These are phyloP conservation scores for Xylaria sp. DNA, from an alignment of 2,329 filamentous ascomycete species.

Conservation along the genomic window DNA sequence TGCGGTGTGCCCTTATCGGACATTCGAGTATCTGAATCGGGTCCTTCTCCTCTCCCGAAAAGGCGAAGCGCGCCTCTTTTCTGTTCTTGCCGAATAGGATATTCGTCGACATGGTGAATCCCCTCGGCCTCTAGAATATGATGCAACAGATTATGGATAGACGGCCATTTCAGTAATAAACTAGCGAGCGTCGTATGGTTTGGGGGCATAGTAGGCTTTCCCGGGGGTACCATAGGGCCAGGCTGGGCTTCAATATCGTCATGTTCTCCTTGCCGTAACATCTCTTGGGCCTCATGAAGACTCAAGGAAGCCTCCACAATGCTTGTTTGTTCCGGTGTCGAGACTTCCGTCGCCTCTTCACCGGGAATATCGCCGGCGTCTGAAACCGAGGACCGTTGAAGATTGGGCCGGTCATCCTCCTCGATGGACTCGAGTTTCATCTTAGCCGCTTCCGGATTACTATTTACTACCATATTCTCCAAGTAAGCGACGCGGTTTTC, in stretches of 20 bases:
- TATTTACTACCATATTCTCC: constrained; percentile 50
- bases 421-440: constrained; percentile 51
- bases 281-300: constrained; percentile 49
- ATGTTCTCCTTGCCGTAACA: constrained; percentile 52
- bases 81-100: constrained; percentile 81
- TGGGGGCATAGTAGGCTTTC: constrained; percentile 77
- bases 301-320: constrained; percentile 44
- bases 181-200: constrained; percentile 94
- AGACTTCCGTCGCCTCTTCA: constrained; percentile 42
- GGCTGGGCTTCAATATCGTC: constrained; percentile 65
- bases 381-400: constrained; percentile 41
- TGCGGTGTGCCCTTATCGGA: constrained; percentile 56
- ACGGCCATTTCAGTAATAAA: constrained; percentile 77
- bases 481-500: constrained; percentile 54
- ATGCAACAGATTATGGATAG: constrained; percentile 72
- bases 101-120: constrained; percentile 71
- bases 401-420: constrained; percentile 47
- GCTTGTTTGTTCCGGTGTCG: constrained; percentile 48
- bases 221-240: constrained; percentile 64
- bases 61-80: constrained; percentile 78
- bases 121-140: constrained; percentile 60
- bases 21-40: constrained; percentile 64
- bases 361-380: constrained; percentile 35
- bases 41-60: constrained; percentile 82
- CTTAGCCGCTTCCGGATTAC: constrained; percentile 45